These are phyloP conservation scores for Fusarium sulawesiense DNA, from an alignment of 2,329 filamentous ascomycete genomes.

Conservation along the genomic window DNA sequence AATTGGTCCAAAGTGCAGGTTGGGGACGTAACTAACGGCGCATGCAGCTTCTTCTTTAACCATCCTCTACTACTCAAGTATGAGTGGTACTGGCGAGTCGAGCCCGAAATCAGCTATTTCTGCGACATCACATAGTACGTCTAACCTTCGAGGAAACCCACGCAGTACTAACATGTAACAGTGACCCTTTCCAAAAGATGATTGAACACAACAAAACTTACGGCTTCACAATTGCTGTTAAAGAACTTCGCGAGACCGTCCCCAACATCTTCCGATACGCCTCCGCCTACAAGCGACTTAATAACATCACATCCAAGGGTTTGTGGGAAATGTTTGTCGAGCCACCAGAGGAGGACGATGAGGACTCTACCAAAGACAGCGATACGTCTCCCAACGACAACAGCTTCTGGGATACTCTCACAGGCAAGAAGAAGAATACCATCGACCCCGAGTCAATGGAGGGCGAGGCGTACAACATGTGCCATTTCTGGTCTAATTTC, in stretches of 20 bases:
- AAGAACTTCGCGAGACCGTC: conserved; percentile 96
- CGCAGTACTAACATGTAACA: conserved; percentile 51
- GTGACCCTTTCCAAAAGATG: conserved; percentile 97
- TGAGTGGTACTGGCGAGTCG: conserved; percentile 99
- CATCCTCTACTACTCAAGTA: conserved; percentile 95
- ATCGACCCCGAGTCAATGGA: conserved; percentile 96
- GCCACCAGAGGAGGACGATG: conserved; percentile 72
- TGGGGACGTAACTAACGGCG: conserved; percentile 37
- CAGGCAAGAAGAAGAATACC: conserved; percentile 75
- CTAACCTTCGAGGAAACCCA: neutral
- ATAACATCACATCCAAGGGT: conserved; percentile 90
- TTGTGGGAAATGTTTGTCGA: conserved; percentile 99
- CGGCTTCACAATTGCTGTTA: conserved; percentile 98
- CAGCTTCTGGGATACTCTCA: conserved; percentile 80
- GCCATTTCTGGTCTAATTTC: conserved; percentile 99
- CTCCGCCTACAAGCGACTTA: conserved; percentile 94
- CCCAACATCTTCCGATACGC: conserved; percentile 99
- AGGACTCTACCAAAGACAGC: conserved; percentile 71
- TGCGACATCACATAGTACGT: conserved; percentile 97
- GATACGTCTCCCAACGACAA: conserved; percentile 81
- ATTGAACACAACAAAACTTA: conserved; percentile 95
- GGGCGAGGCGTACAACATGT: conserved; percentile 99
- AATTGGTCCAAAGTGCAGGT: conserved; percentile 46
- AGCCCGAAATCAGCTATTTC: conserved; percentile 99
- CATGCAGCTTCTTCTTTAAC: conserved; percentile 88